Percentiles rank a stretch among this genome's conserved stretches.
phyloP scores from a whole-genome alignment of 495 filamentous ascomycete species.

The Chaetomidium leptoderma region DNA sequence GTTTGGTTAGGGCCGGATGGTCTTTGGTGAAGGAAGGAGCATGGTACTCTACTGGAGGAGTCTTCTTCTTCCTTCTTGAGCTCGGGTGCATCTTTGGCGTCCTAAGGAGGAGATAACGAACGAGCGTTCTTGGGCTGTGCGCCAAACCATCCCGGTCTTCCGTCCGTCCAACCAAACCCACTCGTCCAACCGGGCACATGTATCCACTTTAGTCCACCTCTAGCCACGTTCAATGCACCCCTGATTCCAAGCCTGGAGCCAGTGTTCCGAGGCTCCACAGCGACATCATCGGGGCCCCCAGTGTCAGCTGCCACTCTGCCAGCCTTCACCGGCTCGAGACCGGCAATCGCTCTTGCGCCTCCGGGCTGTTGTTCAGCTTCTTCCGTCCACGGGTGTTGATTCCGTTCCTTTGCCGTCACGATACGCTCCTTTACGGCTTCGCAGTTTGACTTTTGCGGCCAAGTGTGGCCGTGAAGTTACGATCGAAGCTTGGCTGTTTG shows the following conservation, averaged over 20 bases:
- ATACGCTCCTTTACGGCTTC: background rate
- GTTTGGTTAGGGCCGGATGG: no score
- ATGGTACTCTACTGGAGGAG: no score
- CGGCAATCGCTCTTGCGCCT: background rate
- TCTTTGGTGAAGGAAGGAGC: no score
- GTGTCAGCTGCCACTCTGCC: background rate
- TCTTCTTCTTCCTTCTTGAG: no score
- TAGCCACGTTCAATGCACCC: conserved; percentile 3
- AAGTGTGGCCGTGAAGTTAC: background rate
- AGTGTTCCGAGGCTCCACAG: conserved; percentile 19
- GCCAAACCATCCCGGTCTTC: background rate
- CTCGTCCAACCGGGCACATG: background rate
- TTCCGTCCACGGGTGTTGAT: background rate
- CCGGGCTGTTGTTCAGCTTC: background rate
- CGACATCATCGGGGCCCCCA: conserved; percentile 22
- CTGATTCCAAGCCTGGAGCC: background rate
- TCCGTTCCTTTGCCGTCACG: background rate
- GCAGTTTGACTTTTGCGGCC: background rate
- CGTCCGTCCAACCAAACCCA: conserved; percentile 1
- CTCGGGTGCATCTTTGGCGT: no score
- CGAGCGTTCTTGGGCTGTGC: no score
- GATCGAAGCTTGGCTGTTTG: background rate
- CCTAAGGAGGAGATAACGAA: no score
- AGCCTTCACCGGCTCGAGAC: background rate
- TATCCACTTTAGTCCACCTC: background rate